A percentile compares a stretch with the other conserved stretches of the same genome.
These are phyloP conservation scores for Parafenestella ontariensis DNA, from an alignment of 2,329 filamentous ascomycete species.

Conservation along the genomic window DNA sequence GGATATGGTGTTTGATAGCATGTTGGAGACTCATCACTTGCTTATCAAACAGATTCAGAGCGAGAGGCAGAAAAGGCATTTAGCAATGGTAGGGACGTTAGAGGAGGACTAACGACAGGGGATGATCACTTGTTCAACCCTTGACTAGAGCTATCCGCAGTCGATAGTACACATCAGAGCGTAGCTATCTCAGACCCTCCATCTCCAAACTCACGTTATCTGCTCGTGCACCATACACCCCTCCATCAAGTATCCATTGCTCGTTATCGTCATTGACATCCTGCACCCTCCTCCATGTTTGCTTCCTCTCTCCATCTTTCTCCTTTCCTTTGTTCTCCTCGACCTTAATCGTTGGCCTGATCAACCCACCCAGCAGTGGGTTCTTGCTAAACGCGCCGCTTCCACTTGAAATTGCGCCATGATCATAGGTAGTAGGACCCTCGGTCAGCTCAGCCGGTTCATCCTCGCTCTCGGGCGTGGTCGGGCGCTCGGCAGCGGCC, in stretches of 20 bases:
- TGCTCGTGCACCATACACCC: conserved; percentile 51
- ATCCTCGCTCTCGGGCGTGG: conserved; percentile 57
- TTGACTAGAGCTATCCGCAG: not conserved
- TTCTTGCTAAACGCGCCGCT: conserved; percentile 72
- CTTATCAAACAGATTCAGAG: not conserved
- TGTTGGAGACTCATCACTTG: not conserved
- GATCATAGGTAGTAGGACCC: conserved; percentile 34
- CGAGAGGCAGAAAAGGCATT: not conserved
- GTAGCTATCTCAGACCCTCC: conserved; percentile 14
- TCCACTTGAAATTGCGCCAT: conserved; percentile 29
- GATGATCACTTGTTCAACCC: not conserved
- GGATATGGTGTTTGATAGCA: not conserved
- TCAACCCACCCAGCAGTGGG: conserved; percentile 69
- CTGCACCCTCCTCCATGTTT: conserved; percentile 59
- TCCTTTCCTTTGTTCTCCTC: conserved; percentile 63
- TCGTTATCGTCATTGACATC: conserved; percentile 63
- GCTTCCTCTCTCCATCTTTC: conserved; percentile 47
- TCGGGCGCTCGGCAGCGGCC: conserved; percentile 65
- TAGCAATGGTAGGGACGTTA: not conserved
- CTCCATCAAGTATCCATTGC: conserved; percentile 61
- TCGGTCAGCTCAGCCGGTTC: conserved; percentile 48
- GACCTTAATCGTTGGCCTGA: conserved; percentile 64
- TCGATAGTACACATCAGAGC: not conserved
- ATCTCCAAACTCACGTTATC: conserved; percentile 25
- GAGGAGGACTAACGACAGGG: not conserved